Evolutionary conservation across 129 eudicot species (phyloP).

Genomic region (Helianthus tuberosus): DNA sequence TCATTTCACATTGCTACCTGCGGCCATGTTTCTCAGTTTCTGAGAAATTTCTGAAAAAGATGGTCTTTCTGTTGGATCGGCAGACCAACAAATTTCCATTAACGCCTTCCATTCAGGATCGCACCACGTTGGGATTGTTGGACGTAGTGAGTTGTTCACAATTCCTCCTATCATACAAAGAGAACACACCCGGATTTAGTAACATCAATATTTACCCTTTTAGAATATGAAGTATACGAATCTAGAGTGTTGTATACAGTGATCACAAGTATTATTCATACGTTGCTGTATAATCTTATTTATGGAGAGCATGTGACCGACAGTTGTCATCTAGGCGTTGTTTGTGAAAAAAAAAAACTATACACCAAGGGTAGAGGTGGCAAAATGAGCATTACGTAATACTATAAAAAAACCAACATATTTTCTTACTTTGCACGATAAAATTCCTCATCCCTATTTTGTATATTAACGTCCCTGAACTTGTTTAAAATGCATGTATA

Average conservation of each 20-base stretch:
- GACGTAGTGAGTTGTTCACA: slow-evolving; percentile 7
- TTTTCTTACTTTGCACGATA: too few species aligned
- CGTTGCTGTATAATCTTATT: neutral
- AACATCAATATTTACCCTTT: neutral
- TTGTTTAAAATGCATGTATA: too few species aligned
- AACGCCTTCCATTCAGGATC: slow-evolving; percentile 24
- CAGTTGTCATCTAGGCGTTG: neutral
- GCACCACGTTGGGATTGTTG: slow-evolving; percentile 6
- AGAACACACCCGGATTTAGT: neutral
- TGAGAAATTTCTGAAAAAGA: slow-evolving; percentile 52
- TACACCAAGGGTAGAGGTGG: neutral
- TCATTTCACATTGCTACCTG: slow-evolving; percentile 21
- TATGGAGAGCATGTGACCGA: neutral
- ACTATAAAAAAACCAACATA: too few species aligned
- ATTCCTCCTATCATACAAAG: neutral
- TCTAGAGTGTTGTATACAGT: neutral
- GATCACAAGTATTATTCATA: neutral
- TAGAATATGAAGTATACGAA: neutral
- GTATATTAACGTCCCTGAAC: too few species aligned
- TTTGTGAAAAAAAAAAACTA: neutral
- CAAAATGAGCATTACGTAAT: neutral
- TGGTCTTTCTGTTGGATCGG: slow-evolving; percentile 53
- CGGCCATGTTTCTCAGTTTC: slow-evolving; percentile 46
- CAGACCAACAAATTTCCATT: slow-evolving; percentile 53
- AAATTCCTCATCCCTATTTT: too few species aligned